Conservation (phyloP, 306 rosid species). For the Gleditsia sinensis region DNA sequence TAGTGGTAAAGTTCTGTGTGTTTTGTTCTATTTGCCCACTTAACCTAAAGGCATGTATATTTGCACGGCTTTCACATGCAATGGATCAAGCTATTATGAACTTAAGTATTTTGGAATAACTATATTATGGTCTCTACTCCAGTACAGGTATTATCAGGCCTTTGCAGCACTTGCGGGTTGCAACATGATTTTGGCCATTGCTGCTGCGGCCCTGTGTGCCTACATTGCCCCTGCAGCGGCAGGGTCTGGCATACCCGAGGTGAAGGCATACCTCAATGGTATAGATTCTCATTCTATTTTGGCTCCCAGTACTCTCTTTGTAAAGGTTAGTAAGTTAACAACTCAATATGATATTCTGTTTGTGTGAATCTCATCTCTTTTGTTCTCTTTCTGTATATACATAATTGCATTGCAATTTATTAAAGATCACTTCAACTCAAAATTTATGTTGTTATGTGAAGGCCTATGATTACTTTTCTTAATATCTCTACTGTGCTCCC, state of each 20-base stretch:
- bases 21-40: neutral
- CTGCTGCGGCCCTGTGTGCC: slow-evolving; percentile 69
- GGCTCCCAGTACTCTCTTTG: slow-evolving; percentile 81
- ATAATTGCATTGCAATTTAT: neutral
- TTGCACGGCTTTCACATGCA: neutral
- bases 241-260: slow-evolving; percentile 91
- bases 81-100: neutral
- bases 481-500: too few relatives aligned
- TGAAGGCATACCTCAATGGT: slow-evolving; percentile 89
- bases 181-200: slow-evolving; percentile 59
- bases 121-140: slow-evolving; percentile 23
- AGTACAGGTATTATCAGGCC: slow-evolving; percentile 69
- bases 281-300: slow-evolving; percentile 70
- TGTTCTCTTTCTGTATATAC: neutral
- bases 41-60: neutral
- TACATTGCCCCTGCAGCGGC: slow-evolving; percentile 82
- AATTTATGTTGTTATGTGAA: too few relatives aligned
- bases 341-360: neutral
- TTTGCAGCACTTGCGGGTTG: slow-evolving; percentile 52
- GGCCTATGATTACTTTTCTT: too few relatives aligned
- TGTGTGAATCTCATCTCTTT: neutral
- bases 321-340: slow-evolving; percentile 50
- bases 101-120: slow-evolving; percentile 31
- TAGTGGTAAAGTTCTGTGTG: neutral
- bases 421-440: too few relatives aligned